A percentile compares a stretch with the other conserved stretches of the same genome.
These are phyloP conservation scores for Neobulgaria alba DNA, from an alignment of 2,329 filamentous ascomycete species.

Conservation along the genomic window DNA sequence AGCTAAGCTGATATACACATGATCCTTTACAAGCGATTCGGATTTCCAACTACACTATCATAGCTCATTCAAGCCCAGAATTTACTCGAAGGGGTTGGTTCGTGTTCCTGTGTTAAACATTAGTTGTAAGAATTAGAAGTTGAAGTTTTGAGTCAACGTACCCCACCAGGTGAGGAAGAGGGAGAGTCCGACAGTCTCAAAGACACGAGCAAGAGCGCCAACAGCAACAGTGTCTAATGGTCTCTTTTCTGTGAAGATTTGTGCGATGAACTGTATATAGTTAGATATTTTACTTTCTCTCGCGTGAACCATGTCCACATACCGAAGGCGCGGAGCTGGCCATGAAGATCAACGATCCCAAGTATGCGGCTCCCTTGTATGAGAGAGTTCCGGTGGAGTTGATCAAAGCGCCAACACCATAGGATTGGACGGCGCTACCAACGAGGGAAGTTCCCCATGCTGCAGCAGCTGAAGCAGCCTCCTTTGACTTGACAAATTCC, in stretches of 20 bases:
- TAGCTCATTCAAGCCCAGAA: conserved; percentile 1
- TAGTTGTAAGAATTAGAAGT: too few relatives aligned
- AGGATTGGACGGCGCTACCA: conserved; percentile 81
- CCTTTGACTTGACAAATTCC: conserved; percentile 90
- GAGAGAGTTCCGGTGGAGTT: conserved; percentile 91
- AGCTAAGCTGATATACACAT: conserved; percentile 13
- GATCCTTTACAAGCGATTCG: conserved; percentile 4
- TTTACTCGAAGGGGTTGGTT: conserved; percentile 60
- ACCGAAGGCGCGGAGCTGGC: conserved; percentile 82
- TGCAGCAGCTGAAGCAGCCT: conserved; percentile 77
- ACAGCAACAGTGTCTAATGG: conserved; percentile 85
- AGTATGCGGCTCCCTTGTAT: conserved; percentile 95
- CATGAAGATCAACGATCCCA: conserved; percentile 84
- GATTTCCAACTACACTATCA: background rate
- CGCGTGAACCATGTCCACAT: too few relatives aligned
- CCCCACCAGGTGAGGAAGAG: conserved; percentile 97
- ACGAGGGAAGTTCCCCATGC: conserved; percentile 86
- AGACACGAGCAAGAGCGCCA: conserved; percentile 69
- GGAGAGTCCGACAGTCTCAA: conserved; percentile 88
- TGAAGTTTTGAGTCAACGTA: conserved; percentile 58
- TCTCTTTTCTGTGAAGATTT: conserved; percentile 85
- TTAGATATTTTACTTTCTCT: too few relatives aligned
- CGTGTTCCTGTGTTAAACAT: too few relatives aligned
- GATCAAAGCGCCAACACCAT: conserved; percentile 82
- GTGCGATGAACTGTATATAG: conserved; percentile 62